Percentiles rank a stretch among this genome's conserved stretches.
These are phyloP conservation scores for Acrocalymma vagum DNA, from an alignment of 2,329 filamentous ascomycete genomes.

Conservation along the genomic window DNA sequence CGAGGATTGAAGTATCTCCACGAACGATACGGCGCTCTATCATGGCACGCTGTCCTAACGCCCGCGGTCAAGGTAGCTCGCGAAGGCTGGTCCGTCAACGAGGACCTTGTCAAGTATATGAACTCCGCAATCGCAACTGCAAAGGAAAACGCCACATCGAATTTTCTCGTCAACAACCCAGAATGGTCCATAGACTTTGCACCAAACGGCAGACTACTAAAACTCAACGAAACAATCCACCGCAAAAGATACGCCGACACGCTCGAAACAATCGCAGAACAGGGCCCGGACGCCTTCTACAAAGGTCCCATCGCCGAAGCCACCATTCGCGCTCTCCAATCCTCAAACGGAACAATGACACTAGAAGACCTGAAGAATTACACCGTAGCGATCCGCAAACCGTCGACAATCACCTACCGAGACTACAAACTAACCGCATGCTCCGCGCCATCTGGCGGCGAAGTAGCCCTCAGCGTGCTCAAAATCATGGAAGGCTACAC, in stretches of 20 bases:
- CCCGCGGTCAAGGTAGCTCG: constrained; percentile 77
- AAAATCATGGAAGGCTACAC: constrained; percentile 85
- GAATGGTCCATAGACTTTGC: constrained; percentile 90
- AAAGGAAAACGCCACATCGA: constrained; percentile 43
- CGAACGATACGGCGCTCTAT: constrained; percentile 67
- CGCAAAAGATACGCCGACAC: constrained; percentile 83
- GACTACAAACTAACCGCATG: constrained; percentile 75
- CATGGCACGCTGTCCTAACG: constrained; percentile 70
- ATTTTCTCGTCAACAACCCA: constrained; percentile 79
- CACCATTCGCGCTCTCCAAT: constrained; percentile 74
- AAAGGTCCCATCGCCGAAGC: constrained; percentile 75
- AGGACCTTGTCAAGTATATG: constrained; percentile 81
- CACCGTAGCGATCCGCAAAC: constrained; percentile 68
- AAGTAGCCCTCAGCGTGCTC: constrained; percentile 76
- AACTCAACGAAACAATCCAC: constrained; percentile 79
- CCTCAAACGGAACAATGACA: constrained; percentile 84
- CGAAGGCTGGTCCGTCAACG: constrained; percentile 67
- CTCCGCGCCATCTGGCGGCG: constrained; percentile 80
- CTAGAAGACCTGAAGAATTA: constrained; percentile 80
- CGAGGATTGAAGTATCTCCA: constrained; percentile 83
- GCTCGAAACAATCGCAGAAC: constrained; percentile 76
- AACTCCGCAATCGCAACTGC: constrained; percentile 51
- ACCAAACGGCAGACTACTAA: constrained; percentile 76
- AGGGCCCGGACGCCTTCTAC: constrained; percentile 80
- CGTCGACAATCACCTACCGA: constrained; percentile 64